Evolutionary conservation across 169 alveolate species (phyloP), one percentile per base, ranked within the genome.

Genomic region (Plasmodium yoelii): DNA sequence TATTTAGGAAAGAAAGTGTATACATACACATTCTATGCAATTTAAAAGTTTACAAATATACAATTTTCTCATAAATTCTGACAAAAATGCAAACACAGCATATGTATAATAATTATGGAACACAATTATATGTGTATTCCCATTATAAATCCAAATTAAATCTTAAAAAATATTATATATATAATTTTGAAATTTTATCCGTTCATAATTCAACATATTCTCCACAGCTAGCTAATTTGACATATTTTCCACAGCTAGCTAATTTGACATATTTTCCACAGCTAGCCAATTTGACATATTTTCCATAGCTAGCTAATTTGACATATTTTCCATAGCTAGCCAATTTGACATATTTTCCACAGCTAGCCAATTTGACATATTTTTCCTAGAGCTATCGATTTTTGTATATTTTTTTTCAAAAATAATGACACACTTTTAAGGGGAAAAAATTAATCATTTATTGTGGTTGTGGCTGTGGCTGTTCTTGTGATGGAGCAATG

Each of bases 401-500:
- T 34, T 5, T 34, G 42, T 34, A 34, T 0, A 34, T 34, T 34
- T 34, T 34, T 34, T 34, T 34, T 34, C 5, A 34, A 34, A 34
- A 34, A 34, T 34, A 34, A 34, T 34, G 42, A 34, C 4, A 34
- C 42, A 34, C 42, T 34, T 3, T 34, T 34, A 34, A 34, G 42
- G 7, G 0, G 4, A 2, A 1, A 34, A 34, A 34, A 34, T 34
- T 34, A 5, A 3, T 34, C 42, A 34, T 12, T 51, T 51, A 9
- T 8, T 24, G 24, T 49, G 39, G 86, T 18, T 22, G 74, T n/a
- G 71, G 91, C 68, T 22, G 74, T n/a, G 71, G 91, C 68, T 86
- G 90, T 53, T 51, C 93, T 64, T 70, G 93, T 56, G 95, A 95
- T 9, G 98, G 98, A 26, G 95, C 88, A 55, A 96, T 95, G 88